Conservation (phyloP, 257 asterid species). For the Haberlea rhodopensis region DNA sequence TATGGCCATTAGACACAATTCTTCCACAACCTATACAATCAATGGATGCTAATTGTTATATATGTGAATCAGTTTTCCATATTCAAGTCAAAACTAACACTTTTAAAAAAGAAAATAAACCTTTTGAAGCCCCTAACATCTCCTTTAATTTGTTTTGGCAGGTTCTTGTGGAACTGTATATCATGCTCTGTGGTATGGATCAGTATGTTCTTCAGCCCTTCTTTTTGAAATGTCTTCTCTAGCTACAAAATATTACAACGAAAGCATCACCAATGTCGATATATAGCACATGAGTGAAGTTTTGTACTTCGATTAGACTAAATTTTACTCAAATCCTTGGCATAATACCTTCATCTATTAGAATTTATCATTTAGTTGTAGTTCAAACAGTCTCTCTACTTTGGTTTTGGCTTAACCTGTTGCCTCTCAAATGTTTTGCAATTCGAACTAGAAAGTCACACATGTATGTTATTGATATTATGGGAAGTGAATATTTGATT, state of each 20-base stretch:
- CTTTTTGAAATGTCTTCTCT: constrained; percentile 25
- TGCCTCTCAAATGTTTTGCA: not conserved
- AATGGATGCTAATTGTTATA: no score
- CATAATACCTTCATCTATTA: not conserved
- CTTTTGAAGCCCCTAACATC: constrained; percentile 29
- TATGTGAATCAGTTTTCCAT: no score
- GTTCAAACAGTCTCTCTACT: not conserved
- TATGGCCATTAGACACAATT: no score
- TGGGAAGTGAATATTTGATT: no score
- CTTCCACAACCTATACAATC: no score
- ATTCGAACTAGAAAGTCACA: constrained; percentile 6
- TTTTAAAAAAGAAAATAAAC: not conserved
- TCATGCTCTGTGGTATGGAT: constrained; percentile 97
- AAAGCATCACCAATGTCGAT: not conserved
- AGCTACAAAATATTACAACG: constrained; percentile 16
- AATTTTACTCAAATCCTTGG: not conserved
- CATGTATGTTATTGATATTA: no score
- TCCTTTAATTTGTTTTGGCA: constrained; percentile 40
- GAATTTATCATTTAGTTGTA: not conserved
- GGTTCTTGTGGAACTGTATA: constrained; percentile 98
- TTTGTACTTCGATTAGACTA: not conserved
- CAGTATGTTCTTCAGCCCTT: constrained; percentile 73
- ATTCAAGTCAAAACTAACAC: no score
- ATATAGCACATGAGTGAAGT: not conserved
- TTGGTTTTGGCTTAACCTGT: not conserved